A percentile compares a stretch with the other conserved stretches of the same genome.
These are phyloP conservation scores for Berkeleyomyces basicola DNA, from an alignment of 2,329 filamentous ascomycete genomes.

Conservation along the genomic window DNA sequence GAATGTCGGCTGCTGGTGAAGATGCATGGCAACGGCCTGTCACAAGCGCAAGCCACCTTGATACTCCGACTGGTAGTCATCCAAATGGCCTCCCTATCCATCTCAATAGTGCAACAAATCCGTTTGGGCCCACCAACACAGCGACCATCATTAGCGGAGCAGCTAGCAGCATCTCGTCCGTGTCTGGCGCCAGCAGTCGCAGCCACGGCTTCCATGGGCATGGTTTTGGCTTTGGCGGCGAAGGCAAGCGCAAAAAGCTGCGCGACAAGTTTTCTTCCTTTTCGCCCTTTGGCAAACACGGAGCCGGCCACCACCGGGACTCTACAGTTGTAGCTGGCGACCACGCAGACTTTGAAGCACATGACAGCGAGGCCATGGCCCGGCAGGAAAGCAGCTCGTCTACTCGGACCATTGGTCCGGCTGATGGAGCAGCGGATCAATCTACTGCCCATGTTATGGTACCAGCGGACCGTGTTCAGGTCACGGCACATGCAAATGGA, in stretches of 20 bases:
- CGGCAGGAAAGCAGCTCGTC: conserved; percentile 1
- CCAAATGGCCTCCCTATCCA: not conserved
- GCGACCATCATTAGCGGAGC: conserved; percentile 18
- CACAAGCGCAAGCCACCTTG: conserved; percentile 20
- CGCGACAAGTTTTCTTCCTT: conserved; percentile 8
- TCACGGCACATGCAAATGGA: conserved; percentile 11
- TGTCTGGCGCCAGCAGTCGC: not conserved
- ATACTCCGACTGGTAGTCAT: not conserved
- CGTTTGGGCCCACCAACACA: conserved; percentile 14
- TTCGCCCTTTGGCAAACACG: conserved; percentile 11
- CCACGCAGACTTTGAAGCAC: not conserved
- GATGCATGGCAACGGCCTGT: conserved; percentile 18
- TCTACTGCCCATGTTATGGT: not conserved
- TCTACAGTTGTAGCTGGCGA: not conserved
- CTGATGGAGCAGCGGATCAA: not conserved
- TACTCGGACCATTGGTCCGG: not conserved
- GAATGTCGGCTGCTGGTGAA: conserved; percentile 12
- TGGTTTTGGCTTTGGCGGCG: conserved; percentile 22
- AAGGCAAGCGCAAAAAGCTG: conserved; percentile 7
- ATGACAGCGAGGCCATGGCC: not conserved
- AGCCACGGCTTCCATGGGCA: conserved; percentile 19
- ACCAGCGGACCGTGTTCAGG: not conserved
- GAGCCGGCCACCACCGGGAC: not conserved
- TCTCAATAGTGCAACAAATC: not conserved
- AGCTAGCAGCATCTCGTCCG: not conserved